Evolutionary conservation across 352 stramenopile species (phyloP).

Genomic region (Phytophthora meadii): DNA sequence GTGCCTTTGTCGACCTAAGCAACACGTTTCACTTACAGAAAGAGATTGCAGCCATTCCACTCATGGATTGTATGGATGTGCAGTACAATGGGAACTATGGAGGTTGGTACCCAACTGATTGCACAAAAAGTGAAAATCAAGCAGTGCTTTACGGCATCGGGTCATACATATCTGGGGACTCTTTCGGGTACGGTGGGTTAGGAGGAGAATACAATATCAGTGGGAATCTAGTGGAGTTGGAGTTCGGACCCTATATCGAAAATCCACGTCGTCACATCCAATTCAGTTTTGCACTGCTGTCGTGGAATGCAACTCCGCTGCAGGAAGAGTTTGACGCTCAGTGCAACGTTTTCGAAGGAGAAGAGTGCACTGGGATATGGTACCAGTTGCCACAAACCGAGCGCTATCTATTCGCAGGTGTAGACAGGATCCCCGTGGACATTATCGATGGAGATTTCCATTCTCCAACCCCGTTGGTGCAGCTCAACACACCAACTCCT

Average conservation of each 20-base stretch:
- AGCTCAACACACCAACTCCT: conserved; percentile 42
- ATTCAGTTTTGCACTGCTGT: conserved; percentile 52
- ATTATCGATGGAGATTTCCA: conserved; percentile 46
- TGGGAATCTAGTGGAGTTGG: conserved; percentile 12
- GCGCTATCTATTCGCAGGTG: conserved; percentile 49
- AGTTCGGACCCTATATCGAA: conserved; percentile 28
- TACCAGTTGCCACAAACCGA: conserved; percentile 48
- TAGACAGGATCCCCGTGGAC: conserved; percentile 34
- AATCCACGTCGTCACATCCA: conserved; percentile 29
- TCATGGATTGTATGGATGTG: conserved; percentile 34
- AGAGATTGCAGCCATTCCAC: conserved; percentile 42
- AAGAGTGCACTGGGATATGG: conserved; percentile 44
- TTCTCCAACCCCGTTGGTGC: conserved; percentile 51
- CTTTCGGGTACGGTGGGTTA: conserved; percentile 28
- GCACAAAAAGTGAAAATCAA: conserved; percentile 28
- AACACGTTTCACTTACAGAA: conserved; percentile 42
- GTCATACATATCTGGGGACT: conserved; percentile 52
- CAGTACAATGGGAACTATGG: conserved; percentile 55
- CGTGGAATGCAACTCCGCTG: conserved; percentile 40
- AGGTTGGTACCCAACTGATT: conserved; percentile 44
- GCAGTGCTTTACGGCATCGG: conserved; percentile 50
- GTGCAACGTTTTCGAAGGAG: conserved; percentile 32
- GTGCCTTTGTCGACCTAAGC: conserved; percentile 43
- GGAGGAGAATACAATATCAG: conserved; percentile 21
- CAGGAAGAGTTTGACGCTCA: conserved; percentile 40